phyloP scores from a whole-genome alignment of 2,329 filamentous ascomycete genomes.

The Fusarium pseudonygamai region DNA sequence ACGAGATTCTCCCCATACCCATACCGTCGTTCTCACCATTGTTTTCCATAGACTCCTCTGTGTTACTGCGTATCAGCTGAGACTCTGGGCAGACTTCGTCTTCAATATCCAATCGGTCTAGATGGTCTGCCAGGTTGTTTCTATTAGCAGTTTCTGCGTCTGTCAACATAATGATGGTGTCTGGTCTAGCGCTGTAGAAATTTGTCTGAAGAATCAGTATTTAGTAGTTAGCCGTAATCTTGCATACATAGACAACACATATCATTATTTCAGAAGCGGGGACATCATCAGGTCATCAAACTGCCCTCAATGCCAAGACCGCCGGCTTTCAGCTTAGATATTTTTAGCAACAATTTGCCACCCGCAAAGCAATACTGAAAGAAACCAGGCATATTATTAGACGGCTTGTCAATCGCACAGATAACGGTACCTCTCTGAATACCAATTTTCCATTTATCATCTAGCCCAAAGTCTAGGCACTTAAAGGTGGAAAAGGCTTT shows the following conservation, averaged over 20 bases:
- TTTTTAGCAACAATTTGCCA: not conserved
- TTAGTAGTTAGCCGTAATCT: fast-evolving
- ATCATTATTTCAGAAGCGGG: not conserved
- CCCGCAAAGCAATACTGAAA: not conserved
- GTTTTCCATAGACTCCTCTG: fast-evolving
- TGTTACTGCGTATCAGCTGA: too few relatives aligned
- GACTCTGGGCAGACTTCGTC: too few relatives aligned
- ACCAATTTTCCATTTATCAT: too few relatives aligned
- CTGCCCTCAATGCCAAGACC: too few relatives aligned
- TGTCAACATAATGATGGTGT: not conserved
- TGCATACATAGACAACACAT: not conserved
- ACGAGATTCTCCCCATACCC: too few relatives aligned
- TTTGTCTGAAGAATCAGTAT: not conserved
- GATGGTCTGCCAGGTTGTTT: too few relatives aligned
- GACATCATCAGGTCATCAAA: not conserved
- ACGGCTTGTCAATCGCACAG: too few relatives aligned
- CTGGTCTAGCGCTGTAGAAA: not conserved
- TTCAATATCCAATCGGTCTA: too few relatives aligned
- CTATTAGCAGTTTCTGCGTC: not conserved
- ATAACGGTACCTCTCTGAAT: too few relatives aligned
- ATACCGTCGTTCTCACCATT: too few relatives aligned
- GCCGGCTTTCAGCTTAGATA: not conserved
- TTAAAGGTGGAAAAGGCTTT: too few relatives aligned
- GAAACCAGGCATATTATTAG: not conserved
- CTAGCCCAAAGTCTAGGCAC: too few relatives aligned